These are phyloP conservation scores for Pneumocystis carinii DNA, from an alignment of 1,139 yeast species.

Conservation along the genomic window DNA sequence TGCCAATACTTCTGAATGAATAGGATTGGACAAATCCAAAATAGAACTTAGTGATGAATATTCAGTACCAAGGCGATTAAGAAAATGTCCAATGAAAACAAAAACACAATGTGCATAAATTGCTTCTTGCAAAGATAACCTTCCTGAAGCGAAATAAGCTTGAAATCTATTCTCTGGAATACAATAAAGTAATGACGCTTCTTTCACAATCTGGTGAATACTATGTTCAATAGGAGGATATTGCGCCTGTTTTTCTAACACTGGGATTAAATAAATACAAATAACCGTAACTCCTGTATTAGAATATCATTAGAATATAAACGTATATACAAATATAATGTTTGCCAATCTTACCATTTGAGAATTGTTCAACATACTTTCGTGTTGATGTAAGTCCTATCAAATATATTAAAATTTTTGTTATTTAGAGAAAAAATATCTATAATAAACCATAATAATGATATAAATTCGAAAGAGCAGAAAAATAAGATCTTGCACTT, in stretches of 20 bases:
- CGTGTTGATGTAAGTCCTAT: constrained; percentile 62
- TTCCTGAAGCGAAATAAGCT: constrained; percentile 55
- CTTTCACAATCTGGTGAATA: constrained; percentile 82
- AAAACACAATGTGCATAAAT: constrained; percentile 90
- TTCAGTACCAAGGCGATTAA: constrained; percentile 87
- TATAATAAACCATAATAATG: constrained; percentile 43
- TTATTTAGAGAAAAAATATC: not conserved
- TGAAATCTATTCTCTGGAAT: constrained; percentile 79
- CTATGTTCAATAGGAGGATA: constrained; percentile 49
- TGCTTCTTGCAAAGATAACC: constrained; percentile 81
- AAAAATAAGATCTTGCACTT: constrained; percentile 72
- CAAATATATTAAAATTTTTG: not conserved
- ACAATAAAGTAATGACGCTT: constrained; percentile 82
- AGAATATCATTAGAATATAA: constrained; percentile 21
- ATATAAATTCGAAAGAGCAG: constrained; percentile 76
- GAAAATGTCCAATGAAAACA: constrained; percentile 82
- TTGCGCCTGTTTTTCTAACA: not conserved
- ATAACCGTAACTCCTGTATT: not conserved
- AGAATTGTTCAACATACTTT: constrained; percentile 86
- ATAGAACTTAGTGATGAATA: constrained; percentile 54
- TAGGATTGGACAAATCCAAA: constrained; percentile 45
- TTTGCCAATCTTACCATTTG: constrained; percentile 74
- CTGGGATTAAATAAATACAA: not conserved
- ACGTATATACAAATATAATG: constrained; percentile 65
- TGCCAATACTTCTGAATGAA: constrained; percentile 57